Base-by-base conservation (phyloP, 495 filamentous ascomycete genomes). In the Penicillium goetzii region DNA sequence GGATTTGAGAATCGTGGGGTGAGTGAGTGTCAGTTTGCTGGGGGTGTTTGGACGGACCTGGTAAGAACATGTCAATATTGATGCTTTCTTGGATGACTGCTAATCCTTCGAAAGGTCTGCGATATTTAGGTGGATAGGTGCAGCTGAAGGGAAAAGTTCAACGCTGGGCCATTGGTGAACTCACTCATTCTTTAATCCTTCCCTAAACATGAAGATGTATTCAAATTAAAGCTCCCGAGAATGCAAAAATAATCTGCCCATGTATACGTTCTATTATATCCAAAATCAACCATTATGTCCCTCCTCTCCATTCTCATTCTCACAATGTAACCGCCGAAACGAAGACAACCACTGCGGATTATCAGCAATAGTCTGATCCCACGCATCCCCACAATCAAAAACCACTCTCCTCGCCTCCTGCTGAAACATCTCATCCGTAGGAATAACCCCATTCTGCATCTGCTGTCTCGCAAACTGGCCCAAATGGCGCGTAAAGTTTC, bases 351-450 rank as follows among this genome's bases (percentile, higher is more conserved):
- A 87, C 14, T 74, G 71, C 1, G 72, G 72, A 61, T 89, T 82
- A 64, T 90, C 87, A 1, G 86, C 83, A 12, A 82, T 82, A 0
- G 86, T 89, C 61, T 88, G 86, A 59, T 88, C 85, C 85, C 85
- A 90, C 10, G 78, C 75, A 67, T 89, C 88, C 47, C 87, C 83
- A 45, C 72, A 78, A 36, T 85, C 83, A 68, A 84, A 89, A 54
- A 88, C 78, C 59, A 88, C 81, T 10, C 85, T 71, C 36, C 88
- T 78, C 2, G 83, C 84, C 56, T 87, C 68, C 4, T 61, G 52
- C 54, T 74, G 72, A 45, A 74, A 69, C 72, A 74, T 72, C 28
- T 72, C 64, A 51, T 74, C 72, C 0, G 66, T 64, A 6, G 72
- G 72, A 17, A 71, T 62, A 4, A 69, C 17, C 1, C 72, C 69